Evolutionary conservation across 371 early-diverging fungal genomes (phyloP), one percentile per base, ranked within the genome.

Genomic region (Rhizomucor pusillus): DNA sequence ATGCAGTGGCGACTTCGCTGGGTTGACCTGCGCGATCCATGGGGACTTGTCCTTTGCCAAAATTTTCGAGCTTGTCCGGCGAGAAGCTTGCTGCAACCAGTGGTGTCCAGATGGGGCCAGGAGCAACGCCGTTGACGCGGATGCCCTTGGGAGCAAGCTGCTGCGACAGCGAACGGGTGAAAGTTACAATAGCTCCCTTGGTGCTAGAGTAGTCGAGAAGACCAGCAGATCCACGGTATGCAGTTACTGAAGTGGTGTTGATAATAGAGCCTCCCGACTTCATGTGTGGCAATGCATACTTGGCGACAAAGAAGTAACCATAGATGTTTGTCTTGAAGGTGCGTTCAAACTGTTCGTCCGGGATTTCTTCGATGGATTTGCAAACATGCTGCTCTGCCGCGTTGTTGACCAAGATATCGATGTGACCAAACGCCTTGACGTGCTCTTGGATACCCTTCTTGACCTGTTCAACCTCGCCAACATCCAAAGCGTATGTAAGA

Each of bases 31-130:
- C 68, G 12, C 81, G 72, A 46, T 69, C 67, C 57, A 81, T 54
- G 22, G 77, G 75, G 7, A 71, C 72, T 60, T 73, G 58, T n/a
- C n/a, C n/a, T 35, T 79, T 67, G 29, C 79, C 81, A 53, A 71
- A 70, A 25, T 64, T 48, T 10, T 71, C 66, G 34, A 81, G 64
- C 46, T 66, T 47, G 41, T 79, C 75, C 18, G 71, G 67, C 35
- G 71, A 59, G 46, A 73, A 70, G 44, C 75, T 75, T 49, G 81
- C 73, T 43, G 73, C 75, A 33, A 75, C 77, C 51, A 79, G 59
- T 16, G 76, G 79, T n/a, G 82, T 81, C 47, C 75, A 73, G 40
- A 79, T 71, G 52, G 72, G 69, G 23, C 81, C 81, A 43, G 71
- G 77, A 22, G 77, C 80, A 36, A 80, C 71, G 9, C 73, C 65